Evolutionary conservation across 2,329 filamentous ascomycete species (phyloP).

Genomic region (Penicillium sp.): DNA sequence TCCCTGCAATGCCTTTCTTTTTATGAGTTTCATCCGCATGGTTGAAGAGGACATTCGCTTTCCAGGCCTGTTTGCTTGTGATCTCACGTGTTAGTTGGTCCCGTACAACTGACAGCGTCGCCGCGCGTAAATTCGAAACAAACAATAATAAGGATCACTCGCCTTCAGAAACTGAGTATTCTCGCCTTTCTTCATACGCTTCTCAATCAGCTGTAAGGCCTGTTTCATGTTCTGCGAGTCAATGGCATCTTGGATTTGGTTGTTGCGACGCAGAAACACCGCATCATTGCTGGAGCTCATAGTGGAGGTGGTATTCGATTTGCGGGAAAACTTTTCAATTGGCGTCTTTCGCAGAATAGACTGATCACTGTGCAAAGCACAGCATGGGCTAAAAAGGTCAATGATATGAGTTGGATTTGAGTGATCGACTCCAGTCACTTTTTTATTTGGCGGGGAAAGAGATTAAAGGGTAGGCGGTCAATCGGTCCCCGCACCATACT

Average conservation of each 20-base stretch:
- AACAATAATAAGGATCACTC: conserved; percentile 7
- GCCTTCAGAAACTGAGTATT: conserved; percentile 44
- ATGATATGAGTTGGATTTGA: background rate
- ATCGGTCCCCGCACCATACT: conserved; percentile 6
- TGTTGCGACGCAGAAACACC: conserved; percentile 47
- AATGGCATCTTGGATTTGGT: conserved; percentile 51
- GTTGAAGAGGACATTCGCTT: conserved; percentile 41
- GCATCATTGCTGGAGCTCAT: conserved; percentile 40
- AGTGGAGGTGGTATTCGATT: conserved; percentile 3
- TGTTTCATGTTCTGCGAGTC: conserved; percentile 50
- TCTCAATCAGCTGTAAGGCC: conserved; percentile 50
- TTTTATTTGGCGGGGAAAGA: conserved; percentile 23
- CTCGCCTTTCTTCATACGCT: conserved; percentile 56
- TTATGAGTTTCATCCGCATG: conserved; percentile 44
- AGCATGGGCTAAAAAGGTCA: conserved; percentile 17
- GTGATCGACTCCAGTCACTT: conserved; percentile 3
- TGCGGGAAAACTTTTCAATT: background rate
- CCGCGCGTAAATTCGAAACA: background rate
- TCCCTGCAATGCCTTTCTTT: conserved; percentile 44
- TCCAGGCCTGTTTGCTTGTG: conserved; percentile 39
- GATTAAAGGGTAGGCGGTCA: conserved; percentile 18
- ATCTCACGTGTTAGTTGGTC: background rate
- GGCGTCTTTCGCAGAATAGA: background rate
- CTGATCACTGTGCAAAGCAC: conserved; percentile 29
- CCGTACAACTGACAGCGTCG: background rate